Conservation (phyloP, 2,329 filamentous ascomycete genomes). For the Exophiala aquamarina region DNA sequence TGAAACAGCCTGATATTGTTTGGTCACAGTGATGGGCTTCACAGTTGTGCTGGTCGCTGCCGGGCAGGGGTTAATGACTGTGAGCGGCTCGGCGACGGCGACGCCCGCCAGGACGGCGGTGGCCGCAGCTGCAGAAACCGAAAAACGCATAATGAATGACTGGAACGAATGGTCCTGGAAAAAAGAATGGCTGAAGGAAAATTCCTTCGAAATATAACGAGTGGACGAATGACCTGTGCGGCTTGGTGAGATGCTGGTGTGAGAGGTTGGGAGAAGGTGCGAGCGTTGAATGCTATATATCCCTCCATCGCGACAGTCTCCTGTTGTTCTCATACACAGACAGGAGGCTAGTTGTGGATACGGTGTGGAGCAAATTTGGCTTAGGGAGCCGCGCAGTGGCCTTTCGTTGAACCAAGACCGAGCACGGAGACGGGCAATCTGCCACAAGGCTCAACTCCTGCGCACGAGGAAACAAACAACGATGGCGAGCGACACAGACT, state of each 20-base stretch:
- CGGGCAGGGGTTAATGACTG: conserved; percentile 19
- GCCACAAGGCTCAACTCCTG: conserved; percentile 4
- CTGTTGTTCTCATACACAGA: background rate
- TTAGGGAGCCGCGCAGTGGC: background rate
- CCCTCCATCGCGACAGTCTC: conserved; percentile 5
- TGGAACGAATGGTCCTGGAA: conserved; percentile 10
- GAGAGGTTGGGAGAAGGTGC: conserved; percentile 12
- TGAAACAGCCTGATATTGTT: conserved; percentile 20
- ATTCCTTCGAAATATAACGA: conserved; percentile 18
- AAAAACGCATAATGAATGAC: conserved; percentile 18
- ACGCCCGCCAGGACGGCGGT: conserved; percentile 15
- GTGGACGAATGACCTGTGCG: conserved; percentile 18
- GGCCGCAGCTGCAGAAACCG: conserved; percentile 5
- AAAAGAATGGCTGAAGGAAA: conserved; percentile 21
- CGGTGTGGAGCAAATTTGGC: conserved; percentile 3
- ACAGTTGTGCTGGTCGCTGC: conserved; percentile 3
- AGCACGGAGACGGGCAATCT: conserved; percentile 4
- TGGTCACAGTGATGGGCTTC: conserved; percentile 20
- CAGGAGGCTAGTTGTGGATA: conserved; percentile 8
- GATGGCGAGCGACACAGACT: background rate
- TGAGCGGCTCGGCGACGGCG: conserved; percentile 17
- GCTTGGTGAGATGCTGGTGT: conserved; percentile 6
- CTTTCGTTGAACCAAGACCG: background rate
- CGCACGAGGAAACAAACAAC: background rate
- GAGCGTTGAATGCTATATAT: conserved; percentile 16